phyloP scores from a whole-genome alignment of 257 asterid species.

The Nicotiana tabacum region DNA sequence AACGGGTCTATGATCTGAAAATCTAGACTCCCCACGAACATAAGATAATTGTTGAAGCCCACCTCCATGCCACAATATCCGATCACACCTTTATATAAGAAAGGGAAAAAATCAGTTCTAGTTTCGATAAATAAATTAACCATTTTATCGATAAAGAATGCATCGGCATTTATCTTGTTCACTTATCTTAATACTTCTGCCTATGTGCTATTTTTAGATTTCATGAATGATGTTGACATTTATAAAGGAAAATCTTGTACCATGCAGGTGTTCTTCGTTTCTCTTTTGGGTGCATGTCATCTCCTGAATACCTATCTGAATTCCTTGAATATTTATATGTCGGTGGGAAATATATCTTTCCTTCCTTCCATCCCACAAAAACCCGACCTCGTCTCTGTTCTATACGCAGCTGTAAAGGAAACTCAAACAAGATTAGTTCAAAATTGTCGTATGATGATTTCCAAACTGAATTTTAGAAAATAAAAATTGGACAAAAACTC shows the following conservation, averaged over 20 bases:
- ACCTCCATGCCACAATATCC: conserved; percentile 82
- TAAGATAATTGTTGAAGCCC: conserved; percentile 93
- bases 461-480: not conserved
- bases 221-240: not conserved
- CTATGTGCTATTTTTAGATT: not conserved
- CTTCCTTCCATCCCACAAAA: conserved; percentile 96
- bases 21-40: conserved; percentile 79
- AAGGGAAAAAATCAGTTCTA: conserved; percentile 24
- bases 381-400: conserved; percentile 94
- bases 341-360: conserved; percentile 95
- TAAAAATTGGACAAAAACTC: not conserved
- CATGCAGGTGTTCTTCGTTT: conserved; percentile 97
- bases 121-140: not conserved
- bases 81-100: conserved; percentile 71
- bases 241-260: conserved; percentile 31
- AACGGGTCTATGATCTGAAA: conserved; percentile 96
- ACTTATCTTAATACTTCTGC: not conserved
- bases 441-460: not conserved
- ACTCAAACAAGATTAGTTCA: conserved; percentile 7
- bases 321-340: conserved; percentile 90
- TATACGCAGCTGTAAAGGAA: conserved; percentile 53
- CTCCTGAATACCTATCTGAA: conserved; percentile 95
- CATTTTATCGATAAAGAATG: not conserved
- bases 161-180: not conserved
- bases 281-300: conserved; percentile 92